These are phyloP conservation scores for Tricholoma terreum DNA, from an alignment of 768 basidiomycete species.

Conservation along the genomic window DNA sequence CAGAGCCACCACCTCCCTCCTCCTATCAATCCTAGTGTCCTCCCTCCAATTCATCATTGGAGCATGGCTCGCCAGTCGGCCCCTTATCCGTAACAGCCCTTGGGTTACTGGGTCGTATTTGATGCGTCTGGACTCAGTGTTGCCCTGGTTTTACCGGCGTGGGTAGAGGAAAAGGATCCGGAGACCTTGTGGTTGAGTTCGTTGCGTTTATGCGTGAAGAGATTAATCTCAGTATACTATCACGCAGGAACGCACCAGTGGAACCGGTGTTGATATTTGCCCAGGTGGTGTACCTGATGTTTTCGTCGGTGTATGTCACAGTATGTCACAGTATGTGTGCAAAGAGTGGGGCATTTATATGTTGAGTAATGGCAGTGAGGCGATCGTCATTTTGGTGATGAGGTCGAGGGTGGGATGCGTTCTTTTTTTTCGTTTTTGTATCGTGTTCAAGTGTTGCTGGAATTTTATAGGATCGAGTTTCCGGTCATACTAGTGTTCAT, in stretches of 20 bases:
- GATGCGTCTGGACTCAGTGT: constrained; percentile 81
- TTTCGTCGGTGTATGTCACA: constrained; percentile 93
- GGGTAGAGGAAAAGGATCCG: constrained; percentile 51
- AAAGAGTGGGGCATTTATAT: constrained; percentile 97
- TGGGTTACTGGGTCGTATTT: constrained; percentile 96
- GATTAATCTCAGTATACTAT: too few species aligned
- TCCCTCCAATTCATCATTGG: constrained; percentile 59
- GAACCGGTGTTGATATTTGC: constrained; percentile 78
- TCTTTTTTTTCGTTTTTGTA: not conserved
- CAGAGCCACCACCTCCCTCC: too few species aligned
- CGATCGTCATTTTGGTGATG: constrained; percentile 61
- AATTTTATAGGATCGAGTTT: constrained; percentile 61
- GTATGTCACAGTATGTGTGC: too few species aligned
- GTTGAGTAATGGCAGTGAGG: constrained; percentile 55
- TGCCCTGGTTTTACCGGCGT: constrained; percentile 42
- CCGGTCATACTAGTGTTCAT: constrained; percentile 55
- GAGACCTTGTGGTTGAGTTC: constrained; percentile 50
- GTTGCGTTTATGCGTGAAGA: not conserved
- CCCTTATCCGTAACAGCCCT: constrained; percentile 86
- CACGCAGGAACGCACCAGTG: constrained; percentile 61
- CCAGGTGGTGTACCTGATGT: constrained; percentile 91
- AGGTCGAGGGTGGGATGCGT: constrained; percentile 47
- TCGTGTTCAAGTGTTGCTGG: constrained; percentile 23
- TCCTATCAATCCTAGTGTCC: too few species aligned
- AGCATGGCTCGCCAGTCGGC: constrained; percentile 75